Base-by-base conservation (phyloP, 768 basidiomycete species). In the Suillus decipiens region DNA sequence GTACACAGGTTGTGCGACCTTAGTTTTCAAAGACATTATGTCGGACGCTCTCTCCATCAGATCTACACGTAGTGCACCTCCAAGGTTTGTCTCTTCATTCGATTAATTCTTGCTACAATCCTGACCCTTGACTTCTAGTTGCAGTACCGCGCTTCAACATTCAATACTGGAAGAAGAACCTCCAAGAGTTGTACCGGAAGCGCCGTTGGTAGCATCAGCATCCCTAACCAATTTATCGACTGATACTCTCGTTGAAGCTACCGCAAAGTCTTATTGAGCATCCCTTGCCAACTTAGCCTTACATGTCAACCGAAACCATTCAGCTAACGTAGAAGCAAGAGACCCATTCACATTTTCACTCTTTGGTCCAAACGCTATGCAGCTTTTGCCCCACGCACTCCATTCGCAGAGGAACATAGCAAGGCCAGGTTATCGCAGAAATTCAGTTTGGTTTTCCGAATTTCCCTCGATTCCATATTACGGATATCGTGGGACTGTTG, bases 331-430 rank as follows among this genome's bases (percentile, higher is more conserved):
- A n/a, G 53, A 36, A 54, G 53, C 34, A 54, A 54, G 12, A 54
- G 37, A 39, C 15, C 39, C 31, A 37, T 66, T 66, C 43, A 58
- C 48, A 31, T 66, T 66, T 60, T 54, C 64, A 34, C 65, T 45
- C 8, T 28, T 56, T 22, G 37, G 59, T 15, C 41, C 28, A 12
- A 66, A 66, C 19, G 60, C 65, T 4, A 66, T 66, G 65, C n/a
- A 61, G 11, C 60, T 66, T 22, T 17, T 66, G 14, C 65, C 65
- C 5, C 65, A 50, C 6, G n/a, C n/a, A 9, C 24, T 59, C 15
- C 7, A 59, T 59, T 50, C 15, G 58, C 43, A 59, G 41, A 50
- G 58, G 41, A 42, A 33, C 58, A 12, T 39, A 59, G 8, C 39
- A 51, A 42, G 58, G 41, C 3, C 24, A 11, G 7, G 7, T 59